These are phyloP conservation scores for Nannizziopsis barbatae DNA, from an alignment of 2,329 filamentous ascomycete genomes.

Conservation along the genomic window DNA sequence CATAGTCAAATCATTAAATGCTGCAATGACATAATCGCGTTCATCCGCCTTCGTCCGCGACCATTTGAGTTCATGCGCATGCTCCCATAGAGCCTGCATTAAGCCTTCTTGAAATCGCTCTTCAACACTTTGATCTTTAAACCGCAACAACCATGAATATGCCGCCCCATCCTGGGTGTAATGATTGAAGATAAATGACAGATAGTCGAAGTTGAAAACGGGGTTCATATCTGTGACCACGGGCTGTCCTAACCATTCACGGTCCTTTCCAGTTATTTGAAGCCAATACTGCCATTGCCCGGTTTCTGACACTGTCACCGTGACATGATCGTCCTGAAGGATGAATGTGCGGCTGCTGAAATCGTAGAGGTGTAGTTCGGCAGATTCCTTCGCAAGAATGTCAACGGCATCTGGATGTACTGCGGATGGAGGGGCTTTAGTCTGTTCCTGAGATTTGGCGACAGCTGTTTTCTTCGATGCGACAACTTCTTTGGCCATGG, in stretches of 20 bases:
- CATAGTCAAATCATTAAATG: constrained; percentile 90
- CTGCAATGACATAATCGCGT: constrained; percentile 85
- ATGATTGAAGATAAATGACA: constrained; percentile 99
- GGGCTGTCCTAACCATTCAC: constrained; percentile 76
- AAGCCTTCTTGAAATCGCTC: constrained; percentile 87
- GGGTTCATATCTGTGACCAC: constrained; percentile 89
- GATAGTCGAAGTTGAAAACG: constrained; percentile 96
- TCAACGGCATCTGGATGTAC: constrained; percentile 58
- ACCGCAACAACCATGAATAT: constrained; percentile 89
- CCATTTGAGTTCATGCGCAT: constrained; percentile 91
- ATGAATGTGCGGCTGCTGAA: constrained; percentile 78
- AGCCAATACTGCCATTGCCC: constrained; percentile 95
- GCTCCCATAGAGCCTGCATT: constrained; percentile 94
- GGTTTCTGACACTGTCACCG: constrained; percentile 70
- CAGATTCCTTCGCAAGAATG: constrained; percentile 61
- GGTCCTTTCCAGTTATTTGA: constrained; percentile 63
- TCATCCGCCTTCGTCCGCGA: constrained; percentile 83
- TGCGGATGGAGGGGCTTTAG: constrained; percentile 49
- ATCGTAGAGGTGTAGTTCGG: constrained; percentile 88
- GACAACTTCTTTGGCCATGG: constrained; percentile 37
- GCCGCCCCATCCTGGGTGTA: constrained; percentile 79
- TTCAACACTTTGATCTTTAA: constrained; percentile 68
- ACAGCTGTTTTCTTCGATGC: constrained; percentile 30
- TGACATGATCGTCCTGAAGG: constrained; percentile 61
- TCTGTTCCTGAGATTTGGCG: constrained; percentile 39